Evolutionary conservation across 1,139 yeast species (phyloP), one percentile per base, ranked within the genome.

Genomic region (Taiozyma sp.): DNA sequence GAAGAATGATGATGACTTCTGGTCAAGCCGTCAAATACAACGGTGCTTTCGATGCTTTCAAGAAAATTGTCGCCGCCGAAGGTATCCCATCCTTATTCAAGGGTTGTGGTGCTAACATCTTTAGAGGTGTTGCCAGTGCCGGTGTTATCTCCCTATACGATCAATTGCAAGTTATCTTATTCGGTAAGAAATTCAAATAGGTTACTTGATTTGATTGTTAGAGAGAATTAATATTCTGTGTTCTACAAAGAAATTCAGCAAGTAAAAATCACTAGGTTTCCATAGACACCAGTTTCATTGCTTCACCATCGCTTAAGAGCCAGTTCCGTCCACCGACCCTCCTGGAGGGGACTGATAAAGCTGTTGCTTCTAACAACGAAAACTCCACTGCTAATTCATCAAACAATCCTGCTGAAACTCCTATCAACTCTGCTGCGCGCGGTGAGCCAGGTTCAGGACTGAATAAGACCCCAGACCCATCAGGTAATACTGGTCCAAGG

Each of bases 1-100:
- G 91, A 80, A 84, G 90, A 79, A 84, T 84, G 90, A 84, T 84
- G 90, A 84, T 85, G 88, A 85, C 91, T 64, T 84, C 90, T 59
- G 89, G 89, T 70, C 86, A 83, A 73, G 85, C 85, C 68, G 87
- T 83, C 67, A 83, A 83, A 76, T 85, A 85, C 81, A 74, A 77
- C 72, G 83, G 86, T 70, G 86, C 90, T 62, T 75, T 83, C 73
- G 88, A 84, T 70, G 87, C 89, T 66, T 82, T 83, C 82, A 70
- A 69, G 61, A 74, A 82, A 75, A 84, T 85, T 68, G 84, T 84
- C 62, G 84, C 84, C 61, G 79, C 83, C 65, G 90, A 84, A 76
- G 91, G 92, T 76, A 70, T 80, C 64, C 66, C 69, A 57, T 82
- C 91, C 63, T 76, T 85, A 73, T 85, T 85, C 87, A 84, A 83